Evolutionary conservation across 2,329 filamentous ascomycete species (phyloP).

Genomic region (Zymoseptoria pseudotritici): DNA sequence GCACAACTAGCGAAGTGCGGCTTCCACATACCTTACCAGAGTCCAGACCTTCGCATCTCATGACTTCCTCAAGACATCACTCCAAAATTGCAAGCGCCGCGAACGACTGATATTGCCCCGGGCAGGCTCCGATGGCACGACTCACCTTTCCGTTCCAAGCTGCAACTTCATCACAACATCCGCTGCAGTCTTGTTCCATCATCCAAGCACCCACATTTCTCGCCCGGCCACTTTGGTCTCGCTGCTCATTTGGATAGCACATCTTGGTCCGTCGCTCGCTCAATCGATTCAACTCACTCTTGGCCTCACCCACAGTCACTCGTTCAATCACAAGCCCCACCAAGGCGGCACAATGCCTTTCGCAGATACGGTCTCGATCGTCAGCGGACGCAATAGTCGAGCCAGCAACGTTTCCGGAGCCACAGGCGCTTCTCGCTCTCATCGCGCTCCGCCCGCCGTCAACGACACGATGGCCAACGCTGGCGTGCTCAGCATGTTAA

Average conservation of each 20-base stretch:
- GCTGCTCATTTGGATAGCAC: constrained; percentile 26
- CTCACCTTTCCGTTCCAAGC: neutral
- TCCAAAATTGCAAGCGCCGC: neutral
- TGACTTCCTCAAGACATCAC: neutral
- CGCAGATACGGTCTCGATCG: constrained; percentile 37
- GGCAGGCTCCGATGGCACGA: neutral
- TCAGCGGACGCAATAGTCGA: constrained; percentile 41
- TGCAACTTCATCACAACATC: constrained; percentile 4
- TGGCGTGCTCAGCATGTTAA: constrained; percentile 44
- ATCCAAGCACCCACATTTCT: constrained; percentile 15
- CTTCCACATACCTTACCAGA: neutral
- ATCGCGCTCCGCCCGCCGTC: constrained; percentile 26
- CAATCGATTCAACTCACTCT: neutral
- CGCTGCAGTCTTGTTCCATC: constrained; percentile 9
- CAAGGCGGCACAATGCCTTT: constrained; percentile 38
- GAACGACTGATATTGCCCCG: neutral
- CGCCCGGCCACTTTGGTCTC: constrained; percentile 16
- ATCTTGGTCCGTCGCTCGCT: constrained; percentile 20
- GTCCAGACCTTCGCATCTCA: neutral
- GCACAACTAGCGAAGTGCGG: neutral
- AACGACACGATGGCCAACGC: constrained; percentile 30
- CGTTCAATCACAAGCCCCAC: constrained; percentile 18
- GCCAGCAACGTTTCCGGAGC: constrained; percentile 39
- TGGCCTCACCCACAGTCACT: constrained; percentile 1
- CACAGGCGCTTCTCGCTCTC: constrained; percentile 22